Conservation (phyloP, 345 rosid species). For the Gossypium anomalum region DNA sequence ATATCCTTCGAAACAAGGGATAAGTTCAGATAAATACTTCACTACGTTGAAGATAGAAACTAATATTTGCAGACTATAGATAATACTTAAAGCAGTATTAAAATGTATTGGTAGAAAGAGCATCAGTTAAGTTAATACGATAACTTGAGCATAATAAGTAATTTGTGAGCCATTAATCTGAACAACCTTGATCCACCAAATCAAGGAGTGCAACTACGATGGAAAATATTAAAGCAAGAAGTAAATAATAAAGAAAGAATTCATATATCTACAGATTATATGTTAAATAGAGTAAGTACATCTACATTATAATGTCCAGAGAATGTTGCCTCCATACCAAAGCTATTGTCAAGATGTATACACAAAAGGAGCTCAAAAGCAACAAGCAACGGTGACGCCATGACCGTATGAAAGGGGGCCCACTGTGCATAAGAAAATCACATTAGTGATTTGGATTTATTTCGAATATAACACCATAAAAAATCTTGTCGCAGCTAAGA, state of each 20-base stretch:
- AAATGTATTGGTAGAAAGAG: neutral
- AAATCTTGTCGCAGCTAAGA: conserved; percentile 1
- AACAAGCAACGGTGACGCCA: conserved; percentile 76
- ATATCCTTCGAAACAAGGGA: neutral
- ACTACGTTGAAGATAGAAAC: neutral
- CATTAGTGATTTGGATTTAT: neutral
- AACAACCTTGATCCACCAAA: neutral
- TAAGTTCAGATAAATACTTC: neutral
- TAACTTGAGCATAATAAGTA: neutral
- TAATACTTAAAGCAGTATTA: neutral
- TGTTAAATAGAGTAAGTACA: neutral
- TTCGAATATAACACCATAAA: neutral
- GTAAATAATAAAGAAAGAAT: neutral
- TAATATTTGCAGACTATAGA: neutral
- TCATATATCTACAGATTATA: neutral
- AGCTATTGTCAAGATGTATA: conserved; percentile 57
- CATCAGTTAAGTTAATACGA: neutral
- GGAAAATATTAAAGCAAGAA: neutral
- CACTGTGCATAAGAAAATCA: conserved; percentile 52
- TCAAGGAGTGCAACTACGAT: neutral
- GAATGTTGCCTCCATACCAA: conserved; percentile 35
- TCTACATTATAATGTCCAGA: conserved; percentile 8
- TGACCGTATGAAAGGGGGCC: conserved; percentile 79
- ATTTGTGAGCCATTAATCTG: neutral
- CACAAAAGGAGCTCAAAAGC: conserved; percentile 85